Evolutionary conservation across 2,329 filamentous ascomycete genomes (phyloP).

Genomic region (Fusarium redolens): DNA sequence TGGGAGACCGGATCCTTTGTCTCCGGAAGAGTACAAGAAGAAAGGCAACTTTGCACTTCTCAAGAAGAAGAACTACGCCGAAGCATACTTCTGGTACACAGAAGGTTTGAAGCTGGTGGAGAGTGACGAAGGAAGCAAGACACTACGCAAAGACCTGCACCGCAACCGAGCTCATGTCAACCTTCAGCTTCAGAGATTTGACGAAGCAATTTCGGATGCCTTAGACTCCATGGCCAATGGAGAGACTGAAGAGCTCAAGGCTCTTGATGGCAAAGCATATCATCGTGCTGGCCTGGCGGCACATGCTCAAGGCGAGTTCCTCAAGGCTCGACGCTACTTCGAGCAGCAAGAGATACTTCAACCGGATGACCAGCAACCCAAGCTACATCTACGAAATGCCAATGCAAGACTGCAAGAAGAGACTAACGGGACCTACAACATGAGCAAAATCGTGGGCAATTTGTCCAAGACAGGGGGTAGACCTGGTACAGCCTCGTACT

Average conservation of each 20-base stretch:
- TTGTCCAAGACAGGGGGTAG: conserved; percentile 46
- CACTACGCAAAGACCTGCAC: conserved; percentile 47
- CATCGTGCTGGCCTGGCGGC: conserved; percentile 48
- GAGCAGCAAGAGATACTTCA: conserved; percentile 39
- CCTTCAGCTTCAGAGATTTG: conserved; percentile 46
- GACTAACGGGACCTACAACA: conserved; percentile 35
- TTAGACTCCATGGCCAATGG: conserved; percentile 44
- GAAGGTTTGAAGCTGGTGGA: conserved; percentile 35
- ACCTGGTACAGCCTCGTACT: conserved; percentile 47
- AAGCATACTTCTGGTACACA: conserved; percentile 44
- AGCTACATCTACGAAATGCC: conserved; percentile 32
- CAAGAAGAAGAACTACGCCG: conserved; percentile 19
- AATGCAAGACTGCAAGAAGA: conserved; percentile 43
- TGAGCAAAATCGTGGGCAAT: conserved; percentile 35
- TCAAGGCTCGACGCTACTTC: conserved; percentile 40
- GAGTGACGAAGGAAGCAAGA: not conserved
- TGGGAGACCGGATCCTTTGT: rapidly evolving
- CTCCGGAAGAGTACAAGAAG: conserved; percentile 41
- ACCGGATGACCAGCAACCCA: conserved; percentile 37
- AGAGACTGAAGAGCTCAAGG: conserved; percentile 6
- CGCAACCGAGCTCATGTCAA: conserved; percentile 50
- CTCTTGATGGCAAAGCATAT: conserved; percentile 49
- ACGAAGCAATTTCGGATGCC: conserved; percentile 48
- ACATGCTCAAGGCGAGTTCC: conserved; percentile 45
- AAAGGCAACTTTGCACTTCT: conserved; percentile 47